Conservation (phyloP, 345 rosid species). For the Melaleuca quinquenervia region DNA sequence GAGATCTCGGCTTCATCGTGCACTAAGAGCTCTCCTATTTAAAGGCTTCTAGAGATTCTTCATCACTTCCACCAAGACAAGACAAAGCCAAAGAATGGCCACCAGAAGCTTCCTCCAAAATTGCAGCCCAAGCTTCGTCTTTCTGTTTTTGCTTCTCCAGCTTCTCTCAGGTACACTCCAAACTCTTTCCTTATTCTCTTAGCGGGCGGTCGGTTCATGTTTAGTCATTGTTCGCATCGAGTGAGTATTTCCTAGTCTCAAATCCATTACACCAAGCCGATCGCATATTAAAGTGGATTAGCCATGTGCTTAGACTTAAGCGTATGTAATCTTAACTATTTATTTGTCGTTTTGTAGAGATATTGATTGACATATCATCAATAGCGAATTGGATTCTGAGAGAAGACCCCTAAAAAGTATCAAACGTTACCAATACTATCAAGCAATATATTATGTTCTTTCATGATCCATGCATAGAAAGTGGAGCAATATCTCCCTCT, state of each 20-base stretch:
- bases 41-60: neutral
- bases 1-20: neutral
- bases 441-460: neutral
- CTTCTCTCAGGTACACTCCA: slow-evolving; percentile 26
- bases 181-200: neutral
- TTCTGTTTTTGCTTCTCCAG: slow-evolving; percentile 34
- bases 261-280: neutral
- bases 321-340: neutral
- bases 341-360: neutral
- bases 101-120: neutral
- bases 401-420: neutral
- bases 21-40: neutral
- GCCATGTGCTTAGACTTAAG: neutral
- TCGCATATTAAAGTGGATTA: neutral
- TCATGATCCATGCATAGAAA: neutral
- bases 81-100: neutral
- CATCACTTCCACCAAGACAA: neutral
- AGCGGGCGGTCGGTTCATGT: neutral
- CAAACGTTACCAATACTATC: neutral
- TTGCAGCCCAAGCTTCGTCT: slow-evolving; percentile 13
- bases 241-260: neutral
- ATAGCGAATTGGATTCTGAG: neutral
- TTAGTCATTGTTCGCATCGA: neutral
- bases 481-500: neutral
- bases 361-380: neutral